These are phyloP conservation scores for Pleurostoma richardsiae DNA, from an alignment of 2,329 filamentous ascomycete species.

Conservation along the genomic window DNA sequence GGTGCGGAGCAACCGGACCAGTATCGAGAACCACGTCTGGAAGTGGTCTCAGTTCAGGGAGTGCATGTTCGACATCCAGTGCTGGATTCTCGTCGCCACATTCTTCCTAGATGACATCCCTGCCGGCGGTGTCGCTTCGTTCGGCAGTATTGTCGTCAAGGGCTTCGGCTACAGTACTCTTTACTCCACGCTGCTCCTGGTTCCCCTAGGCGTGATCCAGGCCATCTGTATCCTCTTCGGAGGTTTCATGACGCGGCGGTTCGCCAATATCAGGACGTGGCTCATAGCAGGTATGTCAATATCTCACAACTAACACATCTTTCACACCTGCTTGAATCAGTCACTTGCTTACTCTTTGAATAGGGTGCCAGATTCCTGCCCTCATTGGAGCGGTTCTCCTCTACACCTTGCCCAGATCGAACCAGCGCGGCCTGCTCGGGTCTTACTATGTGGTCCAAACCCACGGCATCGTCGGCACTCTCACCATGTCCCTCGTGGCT, in stretches of 20 bases:
- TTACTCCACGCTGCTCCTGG: slow-evolving; percentile 26
- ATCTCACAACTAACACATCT: too few relatives aligned
- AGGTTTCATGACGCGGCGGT: slow-evolving; percentile 14
- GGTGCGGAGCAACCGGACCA: slow-evolving; percentile 25
- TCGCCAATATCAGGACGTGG: slow-evolving; percentile 14
- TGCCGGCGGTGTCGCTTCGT: slow-evolving; percentile 25
- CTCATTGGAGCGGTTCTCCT: slow-evolving; percentile 13
- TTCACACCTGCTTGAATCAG: too few relatives aligned
- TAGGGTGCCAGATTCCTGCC: slow-evolving; percentile 11
- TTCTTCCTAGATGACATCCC: slow-evolving; percentile 19
- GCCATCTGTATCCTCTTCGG: slow-evolving; percentile 19
- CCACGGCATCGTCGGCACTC: slow-evolving; percentile 15
- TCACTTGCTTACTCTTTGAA: too few relatives aligned
- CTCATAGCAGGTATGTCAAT: slow-evolving; percentile 41
- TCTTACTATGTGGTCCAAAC: slow-evolving; percentile 16
- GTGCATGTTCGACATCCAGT: slow-evolving; percentile 23
- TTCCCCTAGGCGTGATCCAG: slow-evolving; percentile 19
- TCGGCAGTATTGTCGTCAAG: slow-evolving; percentile 46
- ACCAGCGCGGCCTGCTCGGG: slow-evolving; percentile 9
- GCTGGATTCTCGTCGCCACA: slow-evolving; percentile 21
- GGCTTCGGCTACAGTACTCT: slow-evolving; percentile 45
- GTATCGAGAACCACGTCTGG: slow-evolving; percentile 23
- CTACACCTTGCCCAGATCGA: slow-evolving; percentile 6
- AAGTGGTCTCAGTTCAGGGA: slow-evolving; percentile 23
- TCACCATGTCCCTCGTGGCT: slow-evolving; percentile 51